Base-by-base conservation (phyloP, 768 basidiomycete genomes). In the Lentinus brumalis region DNA sequence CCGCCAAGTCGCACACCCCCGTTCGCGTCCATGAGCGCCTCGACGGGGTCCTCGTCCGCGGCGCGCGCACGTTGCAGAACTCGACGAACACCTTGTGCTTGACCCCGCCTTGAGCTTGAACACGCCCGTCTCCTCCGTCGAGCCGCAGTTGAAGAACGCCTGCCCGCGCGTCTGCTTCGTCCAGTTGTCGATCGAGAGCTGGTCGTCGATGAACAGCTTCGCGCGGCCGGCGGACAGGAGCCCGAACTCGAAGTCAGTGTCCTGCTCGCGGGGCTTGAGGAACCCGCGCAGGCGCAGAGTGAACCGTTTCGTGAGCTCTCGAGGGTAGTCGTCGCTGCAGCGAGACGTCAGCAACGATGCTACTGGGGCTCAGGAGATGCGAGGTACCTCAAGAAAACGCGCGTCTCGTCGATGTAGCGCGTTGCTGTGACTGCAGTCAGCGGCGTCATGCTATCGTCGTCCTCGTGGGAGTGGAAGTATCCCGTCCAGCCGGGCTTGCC, bases 121-220 rank as follows among this genome's bases (percentile, higher is more conserved):
- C 9, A 77, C 71, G 7, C 89, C 89, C 46, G 70, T 82, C 69
- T 91, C 88, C 69, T 92, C 91, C 49, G 72, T 71, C 2, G 88
- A 80, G 11, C 84, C 91, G 18, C 61, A 64, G n/a, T 82, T 83
- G 63, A 90, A 91, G 80, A 92, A 91, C 9, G 81, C 73, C 5
- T 84, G 82, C 4, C 89, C 89, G 29, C 87, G 85, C 30, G 78
- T 75, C 70, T 93, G 91, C 32, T 85, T 80, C 11, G 87, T 89
- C 85, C 91, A 92, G 73, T 94, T 94, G 69, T 94, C 91, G 56
- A 94, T 86, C 40, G 91, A 78, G 31, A 91, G 78, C 57, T 88
- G 75, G 11, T 84, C 90, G 62, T 90, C 85, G 4, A 90, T 81
- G 66, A 78, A 89, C 1, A 91, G 74, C 87, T 85, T 90, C 18